Evolutionary conservation across 352 stramenopile species (phyloP).

Genomic region (Pythium diclinum): DNA sequence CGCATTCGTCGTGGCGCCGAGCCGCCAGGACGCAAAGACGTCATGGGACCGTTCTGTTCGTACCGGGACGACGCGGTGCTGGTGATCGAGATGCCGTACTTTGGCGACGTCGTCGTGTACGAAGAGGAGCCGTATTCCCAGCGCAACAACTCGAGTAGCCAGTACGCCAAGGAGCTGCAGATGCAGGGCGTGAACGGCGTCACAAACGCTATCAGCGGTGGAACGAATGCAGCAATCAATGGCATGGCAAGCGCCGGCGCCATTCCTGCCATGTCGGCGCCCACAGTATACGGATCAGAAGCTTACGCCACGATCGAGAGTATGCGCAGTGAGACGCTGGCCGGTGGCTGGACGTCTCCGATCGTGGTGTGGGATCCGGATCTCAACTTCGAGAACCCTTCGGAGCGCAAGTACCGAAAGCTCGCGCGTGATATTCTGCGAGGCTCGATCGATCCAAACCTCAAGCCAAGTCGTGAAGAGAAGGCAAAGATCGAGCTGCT

Average conservation of each 20-base stretch:
- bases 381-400: slow-evolving; percentile 87
- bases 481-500: slow-evolving; percentile 91
- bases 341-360: slow-evolving; percentile 32
- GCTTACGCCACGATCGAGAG: slow-evolving; percentile 16
- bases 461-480: slow-evolving; percentile 96
- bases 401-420: slow-evolving; percentile 98
- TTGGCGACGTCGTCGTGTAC: slow-evolving; percentile 90
- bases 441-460: slow-evolving; percentile 95
- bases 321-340: slow-evolving; percentile 10
- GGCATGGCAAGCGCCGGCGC: background rate
- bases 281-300: slow-evolving; percentile 20
- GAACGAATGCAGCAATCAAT: background rate
- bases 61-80: slow-evolving; percentile 80
- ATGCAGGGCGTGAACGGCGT: slow-evolving; percentile 5
- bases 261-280: slow-evolving; percentile 12
- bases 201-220: slow-evolving; percentile 1
- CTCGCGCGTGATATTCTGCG: slow-evolving; percentile 94
- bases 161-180: slow-evolving; percentile 25
- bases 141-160: slow-evolving; percentile 35
- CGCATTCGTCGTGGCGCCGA: slow-evolving; percentile 79
- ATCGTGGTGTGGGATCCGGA: slow-evolving; percentile 85
- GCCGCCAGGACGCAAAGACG: slow-evolving; percentile 63
- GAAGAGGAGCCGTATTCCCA: slow-evolving; percentile 90
- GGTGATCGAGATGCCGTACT: slow-evolving; percentile 90
- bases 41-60: slow-evolving; percentile 71